Base-by-base conservation (phyloP, 495 filamentous ascomycete genomes). In the Rostrohypoxylon terebratum region DNA sequence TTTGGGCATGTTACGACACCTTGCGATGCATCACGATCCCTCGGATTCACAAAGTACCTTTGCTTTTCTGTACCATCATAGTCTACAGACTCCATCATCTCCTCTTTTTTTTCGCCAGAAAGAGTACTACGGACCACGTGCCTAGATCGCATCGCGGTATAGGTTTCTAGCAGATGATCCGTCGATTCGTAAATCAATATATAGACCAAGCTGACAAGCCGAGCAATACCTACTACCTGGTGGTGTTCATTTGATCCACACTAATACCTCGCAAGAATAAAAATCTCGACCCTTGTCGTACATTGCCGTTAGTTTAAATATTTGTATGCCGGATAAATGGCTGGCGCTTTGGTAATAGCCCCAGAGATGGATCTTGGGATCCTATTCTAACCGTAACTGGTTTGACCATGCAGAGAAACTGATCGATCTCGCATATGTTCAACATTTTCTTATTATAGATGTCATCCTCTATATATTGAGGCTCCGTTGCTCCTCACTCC, bases 1-100 rank as follows among this genome's bases (percentile, higher is more conserved):
- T 20, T 20, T 59, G 14, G 58, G 50, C 59, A 40, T 53, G 28
- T 34, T 51, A 47, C 44, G 67, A 21, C 40, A 51, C 63, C 44
- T 60, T 34, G 63, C 59, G 53, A 75, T 54, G 68, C 62, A 72
- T 74, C 40, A 76, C 47, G 73, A 76, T 58, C 54, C 57, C 53
- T 74, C 57, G 34, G 48, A 57, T 68, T 73, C 53, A 60, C 59
- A 54, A 68, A 65, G 38, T 47, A 51, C 54, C 25, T 50, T 31
- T 54, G 45, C 11, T 51, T 34, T 58, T 44, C 71, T 73, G 66
- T 69, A 73, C 51, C 42, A 69, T 73, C 42, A 69, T 73, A 67
- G 38, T 53, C 54, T 16, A 13, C 20, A 31, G 42, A 38, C 60
- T 64, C 61, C 33, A 20, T 55, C 45, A 45, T 65, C 65, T 58